phyloP scores from a whole-genome alignment of 495 filamentous ascomycete species.

The Talaromyces nanjingensis region DNA sequence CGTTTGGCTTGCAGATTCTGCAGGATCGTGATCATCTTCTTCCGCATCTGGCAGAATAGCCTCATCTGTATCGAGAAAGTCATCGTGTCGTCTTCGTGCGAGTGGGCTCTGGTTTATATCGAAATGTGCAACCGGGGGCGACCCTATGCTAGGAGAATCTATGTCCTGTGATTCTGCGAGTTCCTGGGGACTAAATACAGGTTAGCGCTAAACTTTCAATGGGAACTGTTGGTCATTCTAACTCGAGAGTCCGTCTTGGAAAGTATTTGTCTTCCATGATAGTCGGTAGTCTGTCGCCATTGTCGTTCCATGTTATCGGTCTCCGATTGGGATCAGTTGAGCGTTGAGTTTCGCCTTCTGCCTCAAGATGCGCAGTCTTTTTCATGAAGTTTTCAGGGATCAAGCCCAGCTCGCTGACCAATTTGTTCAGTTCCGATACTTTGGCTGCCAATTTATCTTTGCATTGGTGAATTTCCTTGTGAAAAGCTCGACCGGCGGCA shows the following conservation, averaged over 20 bases:
- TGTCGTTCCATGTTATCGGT: slow-evolving; percentile 18
- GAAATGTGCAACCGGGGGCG: slow-evolving; percentile 13
- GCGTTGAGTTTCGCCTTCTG: background rate
- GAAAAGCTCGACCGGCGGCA: slow-evolving; percentile 31
- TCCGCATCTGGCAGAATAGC: background rate
- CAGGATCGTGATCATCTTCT: background rate
- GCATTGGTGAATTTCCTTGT: slow-evolving; percentile 54
- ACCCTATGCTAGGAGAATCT: slow-evolving; percentile 61
- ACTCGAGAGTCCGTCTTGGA: slow-evolving; percentile 70
- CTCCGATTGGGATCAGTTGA: background rate
- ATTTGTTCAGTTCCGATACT: slow-evolving; percentile 54
- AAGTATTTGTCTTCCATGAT: slow-evolving; percentile 80
- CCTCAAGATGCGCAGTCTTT: background rate
- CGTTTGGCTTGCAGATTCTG: background rate
- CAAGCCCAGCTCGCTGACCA: slow-evolving; percentile 56
- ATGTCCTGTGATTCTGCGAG: slow-evolving; percentile 14
- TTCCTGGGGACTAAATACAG: background rate
- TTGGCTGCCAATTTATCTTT: slow-evolving; percentile 66
- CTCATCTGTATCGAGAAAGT: background rate
- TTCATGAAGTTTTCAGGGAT: slow-evolving; percentile 31
- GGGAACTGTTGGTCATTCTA: slow-evolving; percentile 18
- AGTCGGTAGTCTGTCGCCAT: slow-evolving; percentile 65
- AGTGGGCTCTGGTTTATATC: slow-evolving; percentile 9
- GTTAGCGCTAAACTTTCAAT: background rate
- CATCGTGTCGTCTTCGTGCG: background rate